These are phyloP conservation scores for Exophiala aquamarina DNA, from an alignment of 2,329 filamentous ascomycete species.

Conservation along the genomic window DNA sequence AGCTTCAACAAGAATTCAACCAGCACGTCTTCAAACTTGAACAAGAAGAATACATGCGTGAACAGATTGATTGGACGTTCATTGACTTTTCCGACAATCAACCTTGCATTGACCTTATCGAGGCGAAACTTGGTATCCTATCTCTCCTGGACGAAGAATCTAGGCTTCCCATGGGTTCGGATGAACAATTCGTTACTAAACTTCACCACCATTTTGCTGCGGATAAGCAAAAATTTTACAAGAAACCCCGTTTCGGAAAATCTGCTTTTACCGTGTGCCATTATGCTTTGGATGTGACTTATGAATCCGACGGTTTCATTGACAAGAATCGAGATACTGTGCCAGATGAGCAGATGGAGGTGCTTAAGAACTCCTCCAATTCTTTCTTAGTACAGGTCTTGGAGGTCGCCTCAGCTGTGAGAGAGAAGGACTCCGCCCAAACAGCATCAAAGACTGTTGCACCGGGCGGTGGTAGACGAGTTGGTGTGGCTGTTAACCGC, in stretches of 20 bases:
- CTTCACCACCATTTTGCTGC: slow-evolving; percentile 88
- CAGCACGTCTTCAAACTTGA: slow-evolving; percentile 99
- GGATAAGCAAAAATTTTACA: slow-evolving; percentile 95
- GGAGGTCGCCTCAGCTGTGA: slow-evolving; percentile 78
- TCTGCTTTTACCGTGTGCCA: slow-evolving; percentile 97
- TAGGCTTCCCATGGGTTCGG: slow-evolving; percentile 91
- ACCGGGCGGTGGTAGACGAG: slow-evolving; percentile 69
- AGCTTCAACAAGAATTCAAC: slow-evolving; percentile 98
- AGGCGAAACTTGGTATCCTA: slow-evolving; percentile 91
- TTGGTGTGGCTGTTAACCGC: slow-evolving; percentile 87
- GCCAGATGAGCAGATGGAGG: slow-evolving; percentile 95
- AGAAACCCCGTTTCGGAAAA: slow-evolving; percentile 97
- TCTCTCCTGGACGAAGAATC: slow-evolving; percentile 95
- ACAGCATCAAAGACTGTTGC: slow-evolving; percentile 72
- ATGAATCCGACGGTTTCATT: slow-evolving; percentile 98
- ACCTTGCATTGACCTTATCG: slow-evolving; percentile 96
- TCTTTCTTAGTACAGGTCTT: slow-evolving; percentile 81
- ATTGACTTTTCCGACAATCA: slow-evolving; percentile 99
- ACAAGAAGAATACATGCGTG: slow-evolving; percentile 93
- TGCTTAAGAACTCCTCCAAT: slow-evolving; percentile 81
- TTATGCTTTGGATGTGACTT: slow-evolving; percentile 96
- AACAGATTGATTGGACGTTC: slow-evolving; percentile 98
- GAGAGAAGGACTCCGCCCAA: slow-evolving; percentile 76
- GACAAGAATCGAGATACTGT: slow-evolving; percentile 99
- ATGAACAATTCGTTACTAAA: slow-evolving; percentile 95